Conservation (phyloP, 768 basidiomycete genomes). For the Lentinula guzmanii region DNA sequence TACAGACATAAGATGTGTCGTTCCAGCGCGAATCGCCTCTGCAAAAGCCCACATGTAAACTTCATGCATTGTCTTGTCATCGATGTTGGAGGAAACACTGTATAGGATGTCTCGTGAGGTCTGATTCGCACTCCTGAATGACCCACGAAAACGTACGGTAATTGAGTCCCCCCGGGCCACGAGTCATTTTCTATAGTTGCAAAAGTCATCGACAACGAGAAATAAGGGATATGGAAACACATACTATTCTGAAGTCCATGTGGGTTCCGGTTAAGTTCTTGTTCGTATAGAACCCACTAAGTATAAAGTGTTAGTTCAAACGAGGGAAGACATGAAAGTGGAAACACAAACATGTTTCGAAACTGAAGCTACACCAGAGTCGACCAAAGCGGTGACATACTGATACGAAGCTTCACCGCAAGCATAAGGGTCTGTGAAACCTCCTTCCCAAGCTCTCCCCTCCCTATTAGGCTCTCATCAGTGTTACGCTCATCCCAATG, state of each 20-base stretch:
- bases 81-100: constrained; percentile 25
- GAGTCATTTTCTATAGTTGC: neutral
- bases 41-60: constrained; percentile 21
- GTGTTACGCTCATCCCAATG: neutral
- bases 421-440: constrained; percentile 23
- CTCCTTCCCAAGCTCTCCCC: constrained; percentile 21
- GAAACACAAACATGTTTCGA: constrained; percentile 24
- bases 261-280: constrained; percentile 16
- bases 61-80: constrained; percentile 35
- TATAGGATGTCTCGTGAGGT: neutral
- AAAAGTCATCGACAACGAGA: too few relatives aligned
- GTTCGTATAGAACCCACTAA: constrained; percentile 15
- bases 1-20: constrained; percentile 22
- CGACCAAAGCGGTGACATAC: constrained; percentile 35
- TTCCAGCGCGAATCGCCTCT: constrained; percentile 25
- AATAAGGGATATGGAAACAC: neutral
- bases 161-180: neutral
- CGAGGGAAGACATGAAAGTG: too few relatives aligned
- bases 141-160: neutral
- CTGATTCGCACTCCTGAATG: neutral
- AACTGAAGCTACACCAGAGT: constrained; percentile 29
- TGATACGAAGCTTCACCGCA: constrained; percentile 31
- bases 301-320: neutral
- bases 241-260: neutral
- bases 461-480: neutral